Conservation (phyloP, 1,139 yeast species). For the Kazachstania sp. region DNA sequence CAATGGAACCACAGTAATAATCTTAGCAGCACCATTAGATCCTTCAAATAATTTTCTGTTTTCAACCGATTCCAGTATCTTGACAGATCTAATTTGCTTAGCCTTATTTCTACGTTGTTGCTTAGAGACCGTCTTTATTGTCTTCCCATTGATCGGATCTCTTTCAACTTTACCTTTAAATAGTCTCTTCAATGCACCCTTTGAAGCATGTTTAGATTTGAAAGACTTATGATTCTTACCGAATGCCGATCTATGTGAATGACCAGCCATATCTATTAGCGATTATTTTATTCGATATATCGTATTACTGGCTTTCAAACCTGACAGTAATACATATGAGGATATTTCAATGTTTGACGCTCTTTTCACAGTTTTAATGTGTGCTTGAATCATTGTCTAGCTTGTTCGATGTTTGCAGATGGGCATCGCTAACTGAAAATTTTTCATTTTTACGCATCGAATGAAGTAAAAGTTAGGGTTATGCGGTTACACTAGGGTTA, state of each 20-base stretch:
- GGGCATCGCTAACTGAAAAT: conserved; percentile 3
- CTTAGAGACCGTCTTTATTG: conserved; percentile 46
- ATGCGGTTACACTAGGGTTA: background rate
- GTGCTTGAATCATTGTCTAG: no score
- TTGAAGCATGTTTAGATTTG: conserved; percentile 87
- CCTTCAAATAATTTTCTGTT: conserved; percentile 71
- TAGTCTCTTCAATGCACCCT: conserved; percentile 71
- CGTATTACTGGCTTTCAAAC: background rate
- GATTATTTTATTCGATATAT: background rate
- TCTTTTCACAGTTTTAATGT: no score
- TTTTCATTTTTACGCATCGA: background rate
- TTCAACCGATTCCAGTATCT: conserved; percentile 46
- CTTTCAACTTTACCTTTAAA: conserved; percentile 86
- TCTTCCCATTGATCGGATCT: conserved; percentile 34
- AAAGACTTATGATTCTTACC: conserved; percentile 83
- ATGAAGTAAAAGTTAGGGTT: background rate
- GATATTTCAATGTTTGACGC: no score
- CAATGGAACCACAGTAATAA: conserved; percentile 71
- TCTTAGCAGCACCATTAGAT: conserved; percentile 67
- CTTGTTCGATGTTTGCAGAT: background rate
- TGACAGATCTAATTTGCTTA: conserved; percentile 67
- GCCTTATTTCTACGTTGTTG: conserved; percentile 70
- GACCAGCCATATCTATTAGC: conserved; percentile 48
- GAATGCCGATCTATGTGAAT: conserved; percentile 72
- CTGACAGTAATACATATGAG: no score